Base-by-base conservation (phyloP, 768 basidiomycete species). In the Kockovaella imperatae region DNA sequence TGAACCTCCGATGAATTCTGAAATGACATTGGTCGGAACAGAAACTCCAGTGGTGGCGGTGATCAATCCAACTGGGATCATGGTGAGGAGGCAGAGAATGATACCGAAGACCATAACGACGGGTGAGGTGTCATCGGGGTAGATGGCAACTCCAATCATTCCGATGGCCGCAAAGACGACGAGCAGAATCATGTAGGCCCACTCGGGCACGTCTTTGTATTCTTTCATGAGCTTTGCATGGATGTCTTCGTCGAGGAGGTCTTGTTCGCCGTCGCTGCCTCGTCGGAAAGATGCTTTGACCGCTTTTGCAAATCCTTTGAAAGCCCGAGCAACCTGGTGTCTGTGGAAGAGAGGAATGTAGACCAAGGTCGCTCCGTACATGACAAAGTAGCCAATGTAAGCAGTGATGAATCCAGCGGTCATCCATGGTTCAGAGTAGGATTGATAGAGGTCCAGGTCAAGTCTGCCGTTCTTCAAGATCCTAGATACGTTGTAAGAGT, bases 31-130 rank as follows among this genome's bases (percentile, higher is more conserved):
- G 24, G 44, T 23, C 5, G 49, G 35, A 1, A 50, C 49, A 29
- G 49, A 42, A 18, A 50, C 40, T 13, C 38, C 41, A 28, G 49
- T 74, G 36, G 72, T 68, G 1, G 87, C 86, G 58, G 84, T 81
- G 41, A 90, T 77, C 79, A 91, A 85, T 56, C 84, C 84, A 29
- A 77, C 64, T 43, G 75, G 60, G 42, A 53, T 49, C 11, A 83
- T 79, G 39, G 83, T 68, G 42, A 77, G 51, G 21, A 87, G 62
- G 10, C 58, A 50, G 34, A 64, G 51, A 36, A 60, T 55, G 43
- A 64, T 50, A 35, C 61, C 61, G 47, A 54, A 63, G 50, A 63
- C 48, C 26, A 63, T 45, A 25, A 53, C 55, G 8, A 45, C 58
- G 0, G 59, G 56, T 2, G 51, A 43, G 32, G 62, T 54, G 28